A percentile compares a stretch with the other conserved stretches of the same genome.
Evolutionary conservation across 495 filamentous ascomycete genomes (phyloP).

Genomic region (Paragyromitra xinjiangensis): DNA sequence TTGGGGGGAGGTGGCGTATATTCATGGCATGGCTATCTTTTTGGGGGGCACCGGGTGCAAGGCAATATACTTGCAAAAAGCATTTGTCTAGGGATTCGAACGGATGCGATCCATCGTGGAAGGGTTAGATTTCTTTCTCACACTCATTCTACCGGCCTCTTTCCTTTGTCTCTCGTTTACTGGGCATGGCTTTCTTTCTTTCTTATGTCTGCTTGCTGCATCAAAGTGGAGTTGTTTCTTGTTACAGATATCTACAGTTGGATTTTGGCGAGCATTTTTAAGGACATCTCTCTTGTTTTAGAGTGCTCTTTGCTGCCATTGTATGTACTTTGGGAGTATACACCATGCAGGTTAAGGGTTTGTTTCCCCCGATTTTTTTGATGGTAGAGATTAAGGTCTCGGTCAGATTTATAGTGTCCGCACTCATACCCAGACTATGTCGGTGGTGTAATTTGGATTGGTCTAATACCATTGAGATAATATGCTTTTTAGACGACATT

Average conservation of each 20-base stretch:
- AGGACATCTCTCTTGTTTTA: constrained; percentile 1
- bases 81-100: constrained; percentile 30
- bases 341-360: background rate
- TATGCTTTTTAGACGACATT: background rate
- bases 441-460: background rate
- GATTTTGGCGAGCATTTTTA: background rate
- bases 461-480: background rate
- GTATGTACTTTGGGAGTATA: background rate
- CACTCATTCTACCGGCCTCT: constrained; percentile 21
- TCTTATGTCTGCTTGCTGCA: constrained; percentile 3
- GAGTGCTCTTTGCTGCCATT: background rate
- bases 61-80: constrained; percentile 37
- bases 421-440: background rate
- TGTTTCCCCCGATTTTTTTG: background rate
- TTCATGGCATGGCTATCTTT: constrained; percentile 34
- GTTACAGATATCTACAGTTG: constrained; percentile 12
- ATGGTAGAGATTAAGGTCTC: background rate
- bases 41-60: constrained; percentile 11
- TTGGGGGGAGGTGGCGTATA: constrained; percentile 24
- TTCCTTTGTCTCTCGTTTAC: constrained; percentile 9
- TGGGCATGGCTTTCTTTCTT: constrained; percentile 7
- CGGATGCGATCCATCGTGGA: constrained; percentile 14
- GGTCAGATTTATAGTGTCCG: background rate
- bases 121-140: constrained; percentile 28
- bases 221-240: constrained; percentile 1